Conservation (phyloP, 305 asterid species). For the Coffea humblotiana region DNA sequence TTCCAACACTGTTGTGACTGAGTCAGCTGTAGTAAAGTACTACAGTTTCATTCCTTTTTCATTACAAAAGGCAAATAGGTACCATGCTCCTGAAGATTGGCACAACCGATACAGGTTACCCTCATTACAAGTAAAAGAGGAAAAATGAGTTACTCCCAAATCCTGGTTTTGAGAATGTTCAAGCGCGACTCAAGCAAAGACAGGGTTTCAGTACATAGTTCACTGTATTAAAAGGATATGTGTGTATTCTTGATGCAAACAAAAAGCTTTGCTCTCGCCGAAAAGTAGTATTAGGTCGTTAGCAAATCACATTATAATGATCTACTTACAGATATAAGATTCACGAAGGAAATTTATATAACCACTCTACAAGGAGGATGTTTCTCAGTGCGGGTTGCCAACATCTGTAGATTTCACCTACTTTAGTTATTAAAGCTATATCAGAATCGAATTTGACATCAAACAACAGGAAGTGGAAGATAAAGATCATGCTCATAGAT, state of each 20-base stretch:
- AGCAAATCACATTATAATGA: neutral
- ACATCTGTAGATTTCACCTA: slow-evolving; percentile 5
- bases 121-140: neutral
- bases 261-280: neutral
- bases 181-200: neutral
- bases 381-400: slow-evolving; percentile 3
- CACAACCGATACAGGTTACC: neutral
- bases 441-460: neutral
- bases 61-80: neutral
- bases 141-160: neutral
- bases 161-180: neutral
- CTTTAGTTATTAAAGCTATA: neutral
- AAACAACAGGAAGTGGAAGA: slow-evolving; percentile 10
- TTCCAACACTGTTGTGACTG: neutral
- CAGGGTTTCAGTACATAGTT: neutral
- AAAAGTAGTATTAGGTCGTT: neutral
- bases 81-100: neutral
- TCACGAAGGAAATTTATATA: neutral
- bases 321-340: slow-evolving; percentile 3
- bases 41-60: slow-evolving; percentile 5
- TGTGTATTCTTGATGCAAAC: neutral
- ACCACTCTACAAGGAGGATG: slow-evolving; percentile 8
- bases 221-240: neutral
- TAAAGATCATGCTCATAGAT: slow-evolving; percentile 7
- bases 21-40: neutral